Conservation (phyloP, 345 rosid genomes). For the Murraya koenigii region DNA sequence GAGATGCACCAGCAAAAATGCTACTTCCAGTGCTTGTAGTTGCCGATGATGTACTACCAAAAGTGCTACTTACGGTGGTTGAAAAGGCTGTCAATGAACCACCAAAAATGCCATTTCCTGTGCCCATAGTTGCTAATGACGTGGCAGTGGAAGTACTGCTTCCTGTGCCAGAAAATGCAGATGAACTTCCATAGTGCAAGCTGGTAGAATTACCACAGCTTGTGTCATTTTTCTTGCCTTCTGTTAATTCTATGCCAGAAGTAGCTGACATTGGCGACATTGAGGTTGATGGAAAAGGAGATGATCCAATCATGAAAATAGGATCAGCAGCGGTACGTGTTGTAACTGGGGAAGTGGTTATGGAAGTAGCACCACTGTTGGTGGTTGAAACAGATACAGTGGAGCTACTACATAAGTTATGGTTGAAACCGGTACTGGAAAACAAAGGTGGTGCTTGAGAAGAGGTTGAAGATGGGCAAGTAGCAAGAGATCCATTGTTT, state of each 20-base stretch:
- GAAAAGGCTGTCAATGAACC: slow-evolving; percentile 27
- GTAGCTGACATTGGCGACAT: slow-evolving; percentile 28
- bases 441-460: slow-evolving; percentile 23
- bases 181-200: slow-evolving; percentile 36
- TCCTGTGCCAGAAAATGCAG: slow-evolving; percentile 33
- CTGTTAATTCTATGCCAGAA: slow-evolving; percentile 33
- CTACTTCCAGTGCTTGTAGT: slow-evolving; percentile 33
- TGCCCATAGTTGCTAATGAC: slow-evolving; percentile 18
- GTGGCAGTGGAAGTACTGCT: slow-evolving; percentile 19
- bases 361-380: slow-evolving; percentile 21
- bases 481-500: slow-evolving; percentile 42
- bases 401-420: slow-evolving; percentile 29
- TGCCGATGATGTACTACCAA: slow-evolving; percentile 34
- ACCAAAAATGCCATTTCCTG: slow-evolving; percentile 27
- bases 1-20: slow-evolving; percentile 30
- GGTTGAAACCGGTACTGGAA: slow-evolving; percentile 29
- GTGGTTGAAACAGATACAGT: slow-evolving; percentile 16
- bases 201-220: slow-evolving; percentile 27
- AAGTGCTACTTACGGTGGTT: slow-evolving; percentile 26
- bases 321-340: slow-evolving; percentile 38
- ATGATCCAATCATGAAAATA: slow-evolving; percentile 43
- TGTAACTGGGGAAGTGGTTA: slow-evolving; percentile 26
- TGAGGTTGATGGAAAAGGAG: slow-evolving; percentile 35
- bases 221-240: slow-evolving; percentile 35
- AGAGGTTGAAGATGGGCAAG: slow-evolving; percentile 29